Evolutionary conservation across 306 rosid species (phyloP), one percentile per base, ranked within the genome.

Genomic region (Quercus alba): DNA sequence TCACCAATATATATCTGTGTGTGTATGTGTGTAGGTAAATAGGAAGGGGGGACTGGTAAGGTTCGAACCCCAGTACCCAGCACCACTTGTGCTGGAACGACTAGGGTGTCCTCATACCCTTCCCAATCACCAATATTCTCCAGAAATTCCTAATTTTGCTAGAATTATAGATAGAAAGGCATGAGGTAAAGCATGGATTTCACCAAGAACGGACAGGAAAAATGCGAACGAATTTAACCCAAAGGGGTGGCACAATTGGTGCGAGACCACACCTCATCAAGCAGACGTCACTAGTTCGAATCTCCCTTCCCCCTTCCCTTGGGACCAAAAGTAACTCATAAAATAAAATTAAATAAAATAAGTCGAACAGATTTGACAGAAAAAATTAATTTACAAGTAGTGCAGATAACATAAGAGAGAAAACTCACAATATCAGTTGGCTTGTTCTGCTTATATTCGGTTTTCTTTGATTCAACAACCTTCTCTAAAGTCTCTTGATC

Each of bases 401-500:
- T 58, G 11, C 15, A 58, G 54, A 49, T 49, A 49, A 49, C 54
- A 49, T 12, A 11, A 49, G 54, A 49, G 54, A 13, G 54, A 49
- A 49, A 77, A 75, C 98, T 12, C 88, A 93, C 99, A 66, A 96
- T 91, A 70, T 96, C 99, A n/a, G 99, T 96, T 18, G 97, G 94
- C 85, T 96, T 96, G 70, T 96, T 93, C 87, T 84, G 99, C 74
- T 91, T 88, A 75, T 90, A 96, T 61, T 96, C 94, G 0, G 9
- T 88, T 84, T 91, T 87, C 88, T 96, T 96, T 15, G 97, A 93
- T 81, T 93, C 97, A 55, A 96, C 91, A 58, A 90, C 99, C 88
- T 93, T 91, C 88, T 96, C 99, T 89, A 96, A 81, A 3, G 84
- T 93, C 87, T 88, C 97, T 87, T 90, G 97, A 91, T 96, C 99